Conservation (phyloP, 331 rosid species). For the Prunus yedoensis region DNA sequence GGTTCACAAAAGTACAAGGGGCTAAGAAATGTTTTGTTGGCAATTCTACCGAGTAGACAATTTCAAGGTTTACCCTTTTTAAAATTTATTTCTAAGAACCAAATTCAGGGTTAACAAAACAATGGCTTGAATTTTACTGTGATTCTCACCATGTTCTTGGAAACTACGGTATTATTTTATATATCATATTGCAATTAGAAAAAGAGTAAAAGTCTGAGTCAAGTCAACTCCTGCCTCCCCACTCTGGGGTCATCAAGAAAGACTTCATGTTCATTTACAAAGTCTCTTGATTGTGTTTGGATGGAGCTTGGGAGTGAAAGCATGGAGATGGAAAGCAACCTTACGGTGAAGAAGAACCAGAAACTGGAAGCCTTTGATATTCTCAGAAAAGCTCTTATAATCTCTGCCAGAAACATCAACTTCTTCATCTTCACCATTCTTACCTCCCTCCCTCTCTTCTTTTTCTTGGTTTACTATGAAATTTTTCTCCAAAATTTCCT, state of each 20-base stretch:
- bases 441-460: conserved; percentile 22
- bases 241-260: neutral
- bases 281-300: neutral
- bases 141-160: no score
- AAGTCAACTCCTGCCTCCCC: conserved; percentile 1
- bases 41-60: no score
- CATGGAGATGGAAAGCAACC: conserved; percentile 13
- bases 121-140: no score
- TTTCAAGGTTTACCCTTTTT: no score
- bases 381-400: conserved; percentile 18
- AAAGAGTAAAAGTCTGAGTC: neutral
- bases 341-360: conserved; percentile 2
- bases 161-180: no score
- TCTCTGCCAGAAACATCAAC: conserved; percentile 20
- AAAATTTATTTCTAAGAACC: no score
- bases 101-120: no score
- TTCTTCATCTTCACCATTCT: conserved; percentile 30
- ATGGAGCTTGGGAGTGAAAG: neutral
- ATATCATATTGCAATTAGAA: neutral
- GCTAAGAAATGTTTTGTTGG: no score
- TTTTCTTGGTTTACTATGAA: conserved; percentile 24
- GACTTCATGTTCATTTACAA: neutral
- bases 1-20: no score
- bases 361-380: conserved; percentile 24
- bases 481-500: conserved; percentile 31